Conservation (phyloP, 371 early-diverging fungal genomes). For the Rhizopus microsporus region DNA sequence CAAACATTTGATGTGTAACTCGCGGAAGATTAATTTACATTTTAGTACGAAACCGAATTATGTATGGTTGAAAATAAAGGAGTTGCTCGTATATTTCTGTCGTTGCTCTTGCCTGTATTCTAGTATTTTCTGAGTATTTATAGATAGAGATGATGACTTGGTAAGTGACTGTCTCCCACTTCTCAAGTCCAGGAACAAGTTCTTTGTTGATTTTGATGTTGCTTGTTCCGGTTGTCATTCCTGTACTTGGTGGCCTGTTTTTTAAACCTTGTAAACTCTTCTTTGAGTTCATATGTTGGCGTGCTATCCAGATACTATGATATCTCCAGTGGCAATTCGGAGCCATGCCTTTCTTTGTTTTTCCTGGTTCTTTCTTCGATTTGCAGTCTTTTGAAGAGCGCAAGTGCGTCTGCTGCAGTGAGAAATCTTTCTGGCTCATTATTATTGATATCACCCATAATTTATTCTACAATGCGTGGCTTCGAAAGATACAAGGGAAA, state of each 20-base stretch:
- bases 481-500: conserved; percentile 2
- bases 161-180: conserved; percentile 1
- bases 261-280: conserved; percentile 2
- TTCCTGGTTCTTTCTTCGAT: neutral
- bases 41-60: too few species aligned
- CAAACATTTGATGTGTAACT: too few species aligned
- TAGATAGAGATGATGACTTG: conserved; percentile 2
- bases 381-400: neutral
- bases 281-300: neutral
- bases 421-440: conserved; percentile 1
- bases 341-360: neutral
- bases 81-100: conserved; percentile 10
- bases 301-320: neutral
- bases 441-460: conserved; percentile 2
- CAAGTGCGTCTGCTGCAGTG: neutral
- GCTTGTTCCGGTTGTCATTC: conserved; percentile 1
- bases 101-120: conserved; percentile 9
- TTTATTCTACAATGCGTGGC: conserved; percentile 2
- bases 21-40: too few species aligned
- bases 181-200: conserved; percentile 2
- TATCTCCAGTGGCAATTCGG: neutral
- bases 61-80: conserved; percentile 1
- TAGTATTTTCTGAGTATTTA: conserved; percentile 1
- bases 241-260: conserved; percentile 1
- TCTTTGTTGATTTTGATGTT: conserved; percentile 3